Base-by-base conservation (phyloP, 106 monocot genomes). In the Acorus gramineus region DNA sequence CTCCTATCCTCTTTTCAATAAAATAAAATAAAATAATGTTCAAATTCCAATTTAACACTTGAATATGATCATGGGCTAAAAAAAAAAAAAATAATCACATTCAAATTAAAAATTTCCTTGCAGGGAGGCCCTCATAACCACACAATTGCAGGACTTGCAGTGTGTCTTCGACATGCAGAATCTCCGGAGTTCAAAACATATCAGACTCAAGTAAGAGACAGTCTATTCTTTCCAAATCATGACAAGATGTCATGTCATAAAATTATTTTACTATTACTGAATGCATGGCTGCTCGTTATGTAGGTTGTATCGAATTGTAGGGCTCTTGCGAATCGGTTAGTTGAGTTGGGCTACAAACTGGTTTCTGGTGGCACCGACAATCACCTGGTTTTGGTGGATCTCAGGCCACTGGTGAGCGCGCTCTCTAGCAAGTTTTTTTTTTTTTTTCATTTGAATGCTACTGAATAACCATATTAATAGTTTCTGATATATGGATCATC, bases 291-390 rank as follows among this genome's bases (percentile, higher is more conserved):
- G 14, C 44, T 28, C 53, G n/a, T 74, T 52, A 56, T 58, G 4
- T 49, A 76, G 75, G 76, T 76, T 6, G 60, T 76, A 54, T 70
- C 59, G 45, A 76, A 76, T 11, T 69, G 59, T 44, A 76, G 66
- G 60, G 76, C 76, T 11, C 70, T 76, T 47, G 76, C 70, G 53
- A 52, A 50, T 9, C 57, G 70, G 14, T 47, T 76, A 14, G 44
- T 14, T 6, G 70, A 76, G 54, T 44, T 70, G 42, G 76, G 76
- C 54, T 76, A 76, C 65, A 64, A 65, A 28, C 49, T 76, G 14
- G 76, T 76, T 28, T 70, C 65, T 59, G 76, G 76, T 47, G 76
- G 76, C 28, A 76, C 65, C 49, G 76, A 76, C 46, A 76, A 76
- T 67, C 70, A 76, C 53, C 69, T 76, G 1, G 64, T 70, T 59